Evolutionary conservation across 305 asterid genomes (phyloP).

Genomic region (Fraxinus angustifolia): DNA sequence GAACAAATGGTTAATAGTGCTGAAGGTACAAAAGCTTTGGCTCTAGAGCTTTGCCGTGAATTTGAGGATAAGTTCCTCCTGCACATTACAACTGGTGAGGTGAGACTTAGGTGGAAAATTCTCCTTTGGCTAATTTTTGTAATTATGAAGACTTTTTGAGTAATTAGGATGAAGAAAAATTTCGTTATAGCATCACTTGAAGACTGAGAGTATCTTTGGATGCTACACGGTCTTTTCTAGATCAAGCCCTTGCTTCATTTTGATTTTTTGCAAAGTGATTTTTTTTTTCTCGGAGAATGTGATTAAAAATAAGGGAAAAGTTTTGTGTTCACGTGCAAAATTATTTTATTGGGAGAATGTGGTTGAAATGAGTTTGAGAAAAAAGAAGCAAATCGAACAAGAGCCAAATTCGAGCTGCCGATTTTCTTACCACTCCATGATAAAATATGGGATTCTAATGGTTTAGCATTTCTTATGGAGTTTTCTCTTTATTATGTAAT

Average conservation of each 20-base stretch:
- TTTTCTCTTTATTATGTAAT: neutral
- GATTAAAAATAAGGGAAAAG: neutral
- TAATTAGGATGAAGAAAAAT: neutral
- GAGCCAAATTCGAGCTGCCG: neutral
- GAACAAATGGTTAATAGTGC: conserved; percentile 88
- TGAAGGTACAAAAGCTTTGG: conserved; percentile 95
- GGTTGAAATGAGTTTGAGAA: neutral
- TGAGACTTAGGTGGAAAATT: conserved; percentile 26
- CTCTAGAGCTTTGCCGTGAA: conserved; percentile 98
- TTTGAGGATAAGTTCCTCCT: conserved; percentile 98
- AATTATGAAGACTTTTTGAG: neutral
- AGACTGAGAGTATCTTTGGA: neutral
- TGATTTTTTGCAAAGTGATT: neutral
- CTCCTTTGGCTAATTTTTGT: neutral
- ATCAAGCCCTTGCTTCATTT: neutral
- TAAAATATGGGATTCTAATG: neutral
- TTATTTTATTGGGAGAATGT: neutral
- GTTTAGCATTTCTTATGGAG: neutral
- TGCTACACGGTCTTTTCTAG: neutral
- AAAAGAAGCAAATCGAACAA: neutral
- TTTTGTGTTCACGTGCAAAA: neutral
- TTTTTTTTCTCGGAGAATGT: neutral
- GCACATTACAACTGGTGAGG: conserved; percentile 97
- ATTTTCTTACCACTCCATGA: neutral
- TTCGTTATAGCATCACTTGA: neutral